Percentiles rank a stretch among this genome's conserved stretches.
Conservation (phyloP, 805 yeast species). For the Metschnikowia santaceciliae region DNA sequence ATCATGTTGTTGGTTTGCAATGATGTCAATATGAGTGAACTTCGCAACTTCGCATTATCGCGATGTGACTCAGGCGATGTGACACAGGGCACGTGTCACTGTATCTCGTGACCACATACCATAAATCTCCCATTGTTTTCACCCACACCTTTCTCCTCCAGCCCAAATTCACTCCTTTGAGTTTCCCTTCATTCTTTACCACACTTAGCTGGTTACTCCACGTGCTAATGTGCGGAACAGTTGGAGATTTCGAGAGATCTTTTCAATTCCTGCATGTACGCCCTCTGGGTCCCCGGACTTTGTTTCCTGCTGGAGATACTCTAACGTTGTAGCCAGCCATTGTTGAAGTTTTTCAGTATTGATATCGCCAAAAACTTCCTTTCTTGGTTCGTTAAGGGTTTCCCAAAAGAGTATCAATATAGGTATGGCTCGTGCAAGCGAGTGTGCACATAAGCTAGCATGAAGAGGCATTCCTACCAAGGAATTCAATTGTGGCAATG, state of each 20-base stretch:
- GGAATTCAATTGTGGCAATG: background rate
- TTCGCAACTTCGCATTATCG: background rate
- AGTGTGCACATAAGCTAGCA: background rate
- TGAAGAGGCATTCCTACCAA: background rate
- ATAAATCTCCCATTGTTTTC: background rate
- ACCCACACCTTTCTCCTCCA: background rate
- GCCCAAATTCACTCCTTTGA: too few relatives aligned
- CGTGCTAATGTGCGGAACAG: background rate
- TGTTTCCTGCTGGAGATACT: background rate
- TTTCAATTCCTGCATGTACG: background rate
- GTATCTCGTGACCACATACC: too few relatives aligned
- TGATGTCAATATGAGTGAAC: background rate
- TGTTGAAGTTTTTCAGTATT: background rate
- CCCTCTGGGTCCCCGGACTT: background rate
- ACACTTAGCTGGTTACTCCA: background rate
- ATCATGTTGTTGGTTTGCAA: constrained; percentile 8
- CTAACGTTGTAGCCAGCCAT: background rate
- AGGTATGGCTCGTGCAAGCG: constrained; percentile 3
- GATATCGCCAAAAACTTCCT: background rate
- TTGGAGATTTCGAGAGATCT: background rate
- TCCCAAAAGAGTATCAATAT: background rate
- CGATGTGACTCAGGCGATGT: background rate
- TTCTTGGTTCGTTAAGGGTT: background rate
- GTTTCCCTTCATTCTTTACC: background rate
- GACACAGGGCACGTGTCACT: too few relatives aligned